Evolutionary conservation across 2,329 filamentous ascomycete genomes (phyloP).

Genomic region (Remersonia thermophila): DNA sequence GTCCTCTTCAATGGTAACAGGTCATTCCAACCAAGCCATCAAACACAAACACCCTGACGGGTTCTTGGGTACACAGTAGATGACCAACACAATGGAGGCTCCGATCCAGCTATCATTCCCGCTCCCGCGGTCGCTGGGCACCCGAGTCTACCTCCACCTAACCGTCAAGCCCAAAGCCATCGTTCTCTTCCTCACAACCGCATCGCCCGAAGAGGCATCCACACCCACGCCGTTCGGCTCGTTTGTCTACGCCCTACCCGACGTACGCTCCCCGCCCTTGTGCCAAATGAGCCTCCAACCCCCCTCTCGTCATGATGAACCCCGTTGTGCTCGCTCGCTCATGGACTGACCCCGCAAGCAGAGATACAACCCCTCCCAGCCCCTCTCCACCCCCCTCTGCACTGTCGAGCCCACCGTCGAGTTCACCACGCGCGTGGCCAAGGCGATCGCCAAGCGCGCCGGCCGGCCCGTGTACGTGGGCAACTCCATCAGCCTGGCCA

Average conservation of each 20-base stretch:
- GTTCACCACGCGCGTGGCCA: constrained; percentile 75
- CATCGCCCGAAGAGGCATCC: constrained; percentile 38
- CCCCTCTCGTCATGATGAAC: neutral
- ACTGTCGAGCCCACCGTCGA: constrained; percentile 65
- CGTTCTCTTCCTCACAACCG: constrained; percentile 49
- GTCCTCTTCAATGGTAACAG: too few species aligned
- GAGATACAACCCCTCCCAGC: constrained; percentile 44
- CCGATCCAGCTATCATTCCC: constrained; percentile 43
- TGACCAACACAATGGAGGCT: constrained; percentile 11
- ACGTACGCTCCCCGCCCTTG: constrained; percentile 46
- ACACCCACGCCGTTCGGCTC: constrained; percentile 57
- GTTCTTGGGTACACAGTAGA: too few species aligned
- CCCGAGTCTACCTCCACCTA: constrained; percentile 48
- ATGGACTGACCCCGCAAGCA: constrained; percentile 17
- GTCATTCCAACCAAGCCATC: too few species aligned
- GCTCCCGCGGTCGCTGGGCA: constrained; percentile 47
- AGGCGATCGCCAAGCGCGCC: constrained; percentile 63
- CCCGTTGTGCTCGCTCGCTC: neutral
- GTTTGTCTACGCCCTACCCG: constrained; percentile 86
- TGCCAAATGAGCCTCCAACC: too few species aligned
- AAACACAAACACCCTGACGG: too few species aligned
- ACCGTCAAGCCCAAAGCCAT: constrained; percentile 45
- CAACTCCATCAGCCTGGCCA: constrained; percentile 69
- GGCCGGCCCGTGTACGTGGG: constrained; percentile 76
- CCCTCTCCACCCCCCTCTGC: constrained; percentile 70